These are phyloP conservation scores for Colletotrichum sp. DNA, from an alignment of 2,329 filamentous ascomycete species.

Conservation along the genomic window DNA sequence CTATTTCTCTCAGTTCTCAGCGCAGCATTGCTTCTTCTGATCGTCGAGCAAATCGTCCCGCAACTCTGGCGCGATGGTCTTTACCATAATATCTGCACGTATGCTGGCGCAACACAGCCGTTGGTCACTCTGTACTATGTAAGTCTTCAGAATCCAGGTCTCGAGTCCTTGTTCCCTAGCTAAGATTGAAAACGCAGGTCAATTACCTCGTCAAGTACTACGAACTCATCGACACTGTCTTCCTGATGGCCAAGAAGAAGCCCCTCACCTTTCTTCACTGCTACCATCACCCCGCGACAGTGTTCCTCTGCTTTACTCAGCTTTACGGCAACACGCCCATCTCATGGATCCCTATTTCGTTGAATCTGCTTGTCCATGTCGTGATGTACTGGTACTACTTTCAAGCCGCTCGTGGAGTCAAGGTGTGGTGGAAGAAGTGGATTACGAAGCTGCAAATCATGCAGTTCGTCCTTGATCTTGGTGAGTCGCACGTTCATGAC, in stretches of 20 bases:
- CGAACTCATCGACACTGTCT: slow-evolving; percentile 85
- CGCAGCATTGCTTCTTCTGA: slow-evolving; percentile 72
- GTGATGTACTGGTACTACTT: slow-evolving; percentile 99
- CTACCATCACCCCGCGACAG: slow-evolving; percentile 90
- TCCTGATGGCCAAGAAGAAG: slow-evolving; percentile 95
- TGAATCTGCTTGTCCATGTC: slow-evolving; percentile 86
- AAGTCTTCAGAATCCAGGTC: slow-evolving; percentile 34
- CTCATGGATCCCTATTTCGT: slow-evolving; percentile 82
- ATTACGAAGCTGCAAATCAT: slow-evolving; percentile 89
- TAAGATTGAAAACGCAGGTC: slow-evolving; percentile 60
- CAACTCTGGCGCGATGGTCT: slow-evolving; percentile 74
- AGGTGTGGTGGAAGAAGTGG: slow-evolving; percentile 96
- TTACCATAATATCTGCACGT: slow-evolving; percentile 79
- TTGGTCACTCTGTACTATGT: slow-evolving; percentile 89
- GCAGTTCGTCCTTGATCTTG: slow-evolving; percentile 88
- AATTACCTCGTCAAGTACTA: slow-evolving; percentile 93
- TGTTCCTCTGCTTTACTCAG: slow-evolving; percentile 88
- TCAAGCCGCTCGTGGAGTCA: slow-evolving; percentile 85
- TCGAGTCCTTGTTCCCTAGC: neutral
- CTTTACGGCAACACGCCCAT: slow-evolving; percentile 83
- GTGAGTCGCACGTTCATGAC: slow-evolving; percentile 51
- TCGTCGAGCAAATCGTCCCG: slow-evolving; percentile 80
- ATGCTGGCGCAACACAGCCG: slow-evolving; percentile 79
- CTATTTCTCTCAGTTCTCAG: slow-evolving; percentile 82
- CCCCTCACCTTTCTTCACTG: slow-evolving; percentile 91